Conservation (phyloP, 2,329 filamentous ascomycete species). For the Ceratocystis alfenasii region DNA sequence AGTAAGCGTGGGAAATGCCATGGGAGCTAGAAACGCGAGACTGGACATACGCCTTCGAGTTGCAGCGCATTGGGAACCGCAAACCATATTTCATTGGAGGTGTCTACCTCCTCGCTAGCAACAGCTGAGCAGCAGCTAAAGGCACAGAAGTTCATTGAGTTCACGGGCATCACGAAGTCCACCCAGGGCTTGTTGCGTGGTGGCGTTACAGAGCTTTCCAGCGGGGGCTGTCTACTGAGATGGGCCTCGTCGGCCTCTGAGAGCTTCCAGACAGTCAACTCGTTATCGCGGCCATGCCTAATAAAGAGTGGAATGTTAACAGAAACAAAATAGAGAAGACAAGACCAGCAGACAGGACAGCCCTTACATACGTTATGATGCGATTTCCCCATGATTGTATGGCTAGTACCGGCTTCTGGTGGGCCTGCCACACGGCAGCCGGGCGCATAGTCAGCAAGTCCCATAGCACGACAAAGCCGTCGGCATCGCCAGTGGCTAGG, state of each 20-base stretch:
- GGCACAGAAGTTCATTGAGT: slow-evolving; percentile 89
- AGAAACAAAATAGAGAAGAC: neutral
- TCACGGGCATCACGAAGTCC: slow-evolving; percentile 71
- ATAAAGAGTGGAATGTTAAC: neutral
- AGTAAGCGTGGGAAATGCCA: slow-evolving; percentile 3
- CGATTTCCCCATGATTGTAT: slow-evolving; percentile 61
- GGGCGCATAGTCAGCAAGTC: slow-evolving; percentile 70
- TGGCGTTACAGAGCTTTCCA: slow-evolving; percentile 43
- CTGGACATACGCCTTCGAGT: slow-evolving; percentile 50
- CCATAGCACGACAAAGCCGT: slow-evolving; percentile 84
- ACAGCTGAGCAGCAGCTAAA: slow-evolving; percentile 51
- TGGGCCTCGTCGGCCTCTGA: slow-evolving; percentile 45
- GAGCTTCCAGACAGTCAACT: slow-evolving; percentile 74
- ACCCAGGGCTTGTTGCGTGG: slow-evolving; percentile 62
- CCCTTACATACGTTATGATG: slow-evolving; percentile 65
- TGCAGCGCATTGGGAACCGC: slow-evolving; percentile 70
- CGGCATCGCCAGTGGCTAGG: slow-evolving; percentile 75
- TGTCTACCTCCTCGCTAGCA: slow-evolving; percentile 25
- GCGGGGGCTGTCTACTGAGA: slow-evolving; percentile 57
- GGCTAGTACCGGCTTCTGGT: slow-evolving; percentile 64
- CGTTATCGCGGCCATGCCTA: slow-evolving; percentile 85
- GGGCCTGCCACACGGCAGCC: slow-evolving; percentile 74
- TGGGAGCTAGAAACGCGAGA: neutral
- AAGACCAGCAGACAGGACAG: neutral
- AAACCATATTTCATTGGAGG: slow-evolving; percentile 44